Base-by-base conservation (phyloP, 495 filamentous ascomycete genomes). In the Podospora conica region DNA sequence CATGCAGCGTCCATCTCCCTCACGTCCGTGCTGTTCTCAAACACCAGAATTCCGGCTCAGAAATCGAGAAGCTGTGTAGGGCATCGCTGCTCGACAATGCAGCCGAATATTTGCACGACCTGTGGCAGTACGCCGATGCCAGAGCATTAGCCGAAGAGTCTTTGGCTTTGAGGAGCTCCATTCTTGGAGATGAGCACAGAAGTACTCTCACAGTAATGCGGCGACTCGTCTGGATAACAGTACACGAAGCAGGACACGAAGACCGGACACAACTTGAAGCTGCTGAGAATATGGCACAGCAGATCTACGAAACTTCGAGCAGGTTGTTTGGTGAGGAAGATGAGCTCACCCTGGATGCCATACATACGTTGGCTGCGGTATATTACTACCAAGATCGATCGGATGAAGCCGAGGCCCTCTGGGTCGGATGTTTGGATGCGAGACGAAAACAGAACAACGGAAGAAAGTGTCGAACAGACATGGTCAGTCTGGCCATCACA, bases 11-110 rank as follows among this genome's bases (percentile, higher is more conserved):
- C 28, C 15, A 48, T 25, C 69, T 78, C 25, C 73, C 79, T 3
- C 82, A 84, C 61, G 77, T 71, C n/a, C 63, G 74, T 55, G 67
- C 66, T 9, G 77, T 78, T 6, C 54, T 76, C 33, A 2, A 15
- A 28, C 40, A 0, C 64, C 3, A 10, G 20, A 68, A 12, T n/a
- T n/a, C n/a, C n/a, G n/a, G n/a, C n/a, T n/a, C n/a, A n/a, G n/a
- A n/a, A n/a, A n/a, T n/a, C n/a, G n/a, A n/a, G n/a, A n/a, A n/a
- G n/a, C n/a, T n/a, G n/a, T n/a, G n/a, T n/a, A n/a, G n/a, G n/a
- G n/a, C n/a, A n/a, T n/a, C n/a, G n/a, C n/a, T n/a, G n/a, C n/a
- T n/a, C n/a, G n/a, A n/a, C n/a, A n/a, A n/a, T n/a, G n/a, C n/a
- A n/a, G n/a, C n/a, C n/a, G n/a, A n/a, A n/a, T n/a, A n/a, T n/a